phyloP scores from a whole-genome alignment of 148 eudicot species.

The Fallopia convolvulus region DNA sequence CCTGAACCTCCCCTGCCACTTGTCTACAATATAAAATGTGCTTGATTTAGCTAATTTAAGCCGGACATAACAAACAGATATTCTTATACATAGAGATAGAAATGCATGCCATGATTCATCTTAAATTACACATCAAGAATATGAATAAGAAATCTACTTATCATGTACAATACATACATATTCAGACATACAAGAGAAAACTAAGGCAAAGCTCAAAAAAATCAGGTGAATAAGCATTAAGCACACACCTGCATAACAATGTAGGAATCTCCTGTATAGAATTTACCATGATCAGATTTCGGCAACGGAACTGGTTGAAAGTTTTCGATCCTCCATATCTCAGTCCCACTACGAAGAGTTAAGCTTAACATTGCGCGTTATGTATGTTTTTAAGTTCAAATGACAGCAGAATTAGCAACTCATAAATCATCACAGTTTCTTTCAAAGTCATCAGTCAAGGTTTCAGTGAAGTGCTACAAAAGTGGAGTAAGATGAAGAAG shows the following conservation, averaged over 20 bases:
- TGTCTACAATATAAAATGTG: slow-evolving; percentile 37
- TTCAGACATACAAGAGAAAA: background rate
- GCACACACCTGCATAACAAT: slow-evolving; percentile 12
- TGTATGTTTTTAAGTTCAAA: background rate
- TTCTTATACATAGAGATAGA: too few relatives aligned
- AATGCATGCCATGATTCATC: too few relatives aligned
- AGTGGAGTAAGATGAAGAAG: too few relatives aligned
- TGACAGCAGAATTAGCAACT: background rate
- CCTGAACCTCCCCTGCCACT: slow-evolving; percentile 95
- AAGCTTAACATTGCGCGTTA: slow-evolving; percentile 29
- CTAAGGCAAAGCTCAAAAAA: background rate
- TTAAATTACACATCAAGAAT: too few relatives aligned
- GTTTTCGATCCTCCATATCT: slow-evolving; percentile 95
- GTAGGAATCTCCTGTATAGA: slow-evolving; percentile 67
- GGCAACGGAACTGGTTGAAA: slow-evolving; percentile 88
- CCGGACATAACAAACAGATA: too few relatives aligned
- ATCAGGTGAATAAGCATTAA: background rate
- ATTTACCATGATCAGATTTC: slow-evolving; percentile 89
- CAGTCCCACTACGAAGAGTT: slow-evolving; percentile 72
- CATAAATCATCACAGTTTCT: background rate
- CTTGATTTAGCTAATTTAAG: background rate
- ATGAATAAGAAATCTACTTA: background rate
- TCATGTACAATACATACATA: background rate
- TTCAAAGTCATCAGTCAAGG: background rate
- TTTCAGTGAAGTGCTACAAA: background rate